Conservation (phyloP, 2,329 filamentous ascomycete species). For the Fusarium equiseti region DNA sequence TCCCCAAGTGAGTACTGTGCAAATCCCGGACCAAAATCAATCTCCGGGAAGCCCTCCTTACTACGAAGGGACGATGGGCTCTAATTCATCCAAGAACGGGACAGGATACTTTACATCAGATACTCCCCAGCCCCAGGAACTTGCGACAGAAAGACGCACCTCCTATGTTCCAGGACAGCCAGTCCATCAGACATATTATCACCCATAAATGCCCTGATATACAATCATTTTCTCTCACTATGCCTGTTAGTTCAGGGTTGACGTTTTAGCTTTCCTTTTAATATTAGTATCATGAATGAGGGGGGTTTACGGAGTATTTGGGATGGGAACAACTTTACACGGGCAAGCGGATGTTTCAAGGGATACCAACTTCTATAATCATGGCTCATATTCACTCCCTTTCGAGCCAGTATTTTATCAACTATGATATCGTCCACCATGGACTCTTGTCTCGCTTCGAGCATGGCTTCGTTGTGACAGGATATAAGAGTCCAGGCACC, state of each 20-base stretch:
- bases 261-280: slow-evolving; percentile 17
- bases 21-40: slow-evolving; percentile 36
- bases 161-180: slow-evolving; percentile 22
- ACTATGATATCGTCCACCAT: slow-evolving; percentile 13
- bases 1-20: slow-evolving; percentile 52
- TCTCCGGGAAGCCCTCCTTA: slow-evolving; percentile 38
- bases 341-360: slow-evolving; percentile 20
- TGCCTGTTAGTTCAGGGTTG: slow-evolving; percentile 3
- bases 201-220: slow-evolving; percentile 29
- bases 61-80: slow-evolving; percentile 33
- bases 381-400: slow-evolving; percentile 31
- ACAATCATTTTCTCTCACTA: slow-evolving; percentile 8
- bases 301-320: slow-evolving; percentile 32
- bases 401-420: slow-evolving; percentile 13
- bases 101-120: slow-evolving; percentile 35
- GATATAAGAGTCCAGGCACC: neutral
- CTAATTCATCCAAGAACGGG: slow-evolving; percentile 35
- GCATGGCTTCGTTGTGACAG: neutral
- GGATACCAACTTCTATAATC: slow-evolving; percentile 26
- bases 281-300: slow-evolving; percentile 15
- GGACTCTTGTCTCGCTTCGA: neutral
- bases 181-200: slow-evolving; percentile 45
- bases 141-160: slow-evolving; percentile 37
- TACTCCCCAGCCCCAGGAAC: slow-evolving; percentile 45
- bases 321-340: slow-evolving; percentile 8